Percentiles rank a stretch among this genome's conserved stretches.
These are phyloP conservation scores for Monarda citriodora DNA, from an alignment of 305 asterid genomes.

Conservation along the genomic window DNA sequence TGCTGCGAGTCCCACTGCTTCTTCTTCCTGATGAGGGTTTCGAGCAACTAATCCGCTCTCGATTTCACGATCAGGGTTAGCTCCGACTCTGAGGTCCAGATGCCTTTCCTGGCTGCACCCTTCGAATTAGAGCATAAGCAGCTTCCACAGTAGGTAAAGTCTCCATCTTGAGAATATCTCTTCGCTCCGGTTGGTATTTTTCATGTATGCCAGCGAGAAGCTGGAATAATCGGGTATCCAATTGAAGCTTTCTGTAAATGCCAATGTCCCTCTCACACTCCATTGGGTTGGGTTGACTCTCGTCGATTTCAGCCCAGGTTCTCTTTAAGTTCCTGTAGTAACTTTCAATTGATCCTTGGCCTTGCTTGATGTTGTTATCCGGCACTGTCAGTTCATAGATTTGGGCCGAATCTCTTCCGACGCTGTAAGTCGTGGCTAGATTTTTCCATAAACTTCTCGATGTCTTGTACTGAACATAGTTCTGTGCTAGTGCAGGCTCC, in stretches of 20 bases:
- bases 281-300: neutral
- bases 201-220: neutral
- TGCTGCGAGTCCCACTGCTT: too few relatives aligned
- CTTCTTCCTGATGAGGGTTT: too few relatives aligned
- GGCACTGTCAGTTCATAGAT: neutral
- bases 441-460: neutral
- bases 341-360: neutral
- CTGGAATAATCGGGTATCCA: neutral
- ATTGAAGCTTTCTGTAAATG: neutral
- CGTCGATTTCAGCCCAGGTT: neutral
- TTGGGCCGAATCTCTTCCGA: neutral
- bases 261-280: neutral
- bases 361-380: neutral
- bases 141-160: too few relatives aligned
- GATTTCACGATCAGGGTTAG: too few relatives aligned
- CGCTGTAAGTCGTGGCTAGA: neutral
- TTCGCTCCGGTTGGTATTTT: conserved; percentile 1
- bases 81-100: too few relatives aligned
- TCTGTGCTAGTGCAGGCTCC: neutral
- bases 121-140: too few relatives aligned
- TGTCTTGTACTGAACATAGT: neutral
- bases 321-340: neutral
- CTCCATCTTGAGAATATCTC: too few relatives aligned
- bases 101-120: too few relatives aligned
- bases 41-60: too few relatives aligned